These are phyloP conservation scores for Lactifluus pinguis DNA, from an alignment of 768 basidiomycete species.

Conservation along the genomic window DNA sequence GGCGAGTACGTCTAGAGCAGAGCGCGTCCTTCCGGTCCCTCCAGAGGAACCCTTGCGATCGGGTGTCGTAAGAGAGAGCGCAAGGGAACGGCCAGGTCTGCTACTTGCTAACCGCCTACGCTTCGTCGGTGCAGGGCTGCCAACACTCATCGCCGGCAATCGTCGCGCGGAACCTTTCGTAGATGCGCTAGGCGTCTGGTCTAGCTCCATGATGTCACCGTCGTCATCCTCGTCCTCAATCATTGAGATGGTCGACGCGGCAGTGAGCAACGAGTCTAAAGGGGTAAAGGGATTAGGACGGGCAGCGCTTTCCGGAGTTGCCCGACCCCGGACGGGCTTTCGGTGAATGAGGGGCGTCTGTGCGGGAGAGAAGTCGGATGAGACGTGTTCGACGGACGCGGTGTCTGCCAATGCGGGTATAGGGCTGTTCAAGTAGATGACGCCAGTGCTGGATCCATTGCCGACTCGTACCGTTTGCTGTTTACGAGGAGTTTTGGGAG, in stretches of 20 bases:
- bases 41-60: slow-evolving; percentile 1
- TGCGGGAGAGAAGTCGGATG: slow-evolving; percentile 21
- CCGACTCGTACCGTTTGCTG: slow-evolving; percentile 7
- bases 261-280: slow-evolving; percentile 51
- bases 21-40: slow-evolving; percentile 5
- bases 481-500: slow-evolving; percentile 17
- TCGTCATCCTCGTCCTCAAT: slow-evolving; percentile 31
- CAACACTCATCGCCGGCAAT: slow-evolving; percentile 21
- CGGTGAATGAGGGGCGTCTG: slow-evolving; percentile 11
- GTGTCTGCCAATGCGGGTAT: slow-evolving; percentile 8
- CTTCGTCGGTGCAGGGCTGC: slow-evolving; percentile 32
- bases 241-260: slow-evolving; percentile 43
- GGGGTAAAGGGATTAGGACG: slow-evolving; percentile 35
- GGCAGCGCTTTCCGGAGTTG: slow-evolving; percentile 22
- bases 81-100: slow-evolving; percentile 4
- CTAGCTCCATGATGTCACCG: slow-evolving; percentile 19
- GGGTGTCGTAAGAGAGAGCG: background rate
- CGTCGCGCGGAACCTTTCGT: slow-evolving; percentile 24
- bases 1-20: slow-evolving; percentile 61
- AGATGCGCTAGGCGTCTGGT: background rate
- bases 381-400: slow-evolving; percentile 6
- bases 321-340: slow-evolving; percentile 11
- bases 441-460: slow-evolving; percentile 10
- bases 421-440: slow-evolving; percentile 18
- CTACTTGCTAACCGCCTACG: slow-evolving; percentile 25